These are phyloP conservation scores for Basipetospora chlamydospora DNA, from an alignment of 2,329 filamentous ascomycete species.

Conservation along the genomic window DNA sequence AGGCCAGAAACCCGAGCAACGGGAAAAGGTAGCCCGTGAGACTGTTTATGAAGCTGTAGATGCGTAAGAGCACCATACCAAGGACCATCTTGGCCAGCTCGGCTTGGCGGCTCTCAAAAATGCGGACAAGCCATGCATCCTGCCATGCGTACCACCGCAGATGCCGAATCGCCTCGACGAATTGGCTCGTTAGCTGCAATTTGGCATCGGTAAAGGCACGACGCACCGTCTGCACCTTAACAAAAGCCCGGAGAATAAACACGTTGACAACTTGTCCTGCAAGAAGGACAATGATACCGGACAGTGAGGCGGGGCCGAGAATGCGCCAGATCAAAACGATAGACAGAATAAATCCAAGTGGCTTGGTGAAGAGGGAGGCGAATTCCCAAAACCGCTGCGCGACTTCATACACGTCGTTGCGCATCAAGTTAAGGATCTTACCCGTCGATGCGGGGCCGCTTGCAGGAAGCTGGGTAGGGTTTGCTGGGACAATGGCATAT, in stretches of 20 bases:
- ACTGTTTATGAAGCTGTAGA: slow-evolving; percentile 55
- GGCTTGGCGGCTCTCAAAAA: slow-evolving; percentile 51
- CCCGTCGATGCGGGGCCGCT: slow-evolving; percentile 60
- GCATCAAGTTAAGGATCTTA: slow-evolving; percentile 80
- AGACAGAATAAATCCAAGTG: slow-evolving; percentile 61
- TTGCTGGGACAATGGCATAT: background rate
- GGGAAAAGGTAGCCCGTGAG: slow-evolving; percentile 64
- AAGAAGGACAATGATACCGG: slow-evolving; percentile 56
- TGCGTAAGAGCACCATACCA: slow-evolving; percentile 44
- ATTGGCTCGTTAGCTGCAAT: slow-evolving; percentile 68
- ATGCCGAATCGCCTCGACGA: slow-evolving; percentile 74
- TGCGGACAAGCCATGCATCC: slow-evolving; percentile 53
- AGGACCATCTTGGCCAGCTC: slow-evolving; percentile 53
- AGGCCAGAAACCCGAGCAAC: slow-evolving; percentile 67
- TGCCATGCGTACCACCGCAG: slow-evolving; percentile 76
- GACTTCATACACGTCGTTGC: slow-evolving; percentile 68
- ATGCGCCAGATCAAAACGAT: slow-evolving; percentile 61
- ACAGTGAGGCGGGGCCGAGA: slow-evolving; percentile 64
- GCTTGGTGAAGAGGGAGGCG: slow-evolving; percentile 58
- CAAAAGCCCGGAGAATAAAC: slow-evolving; percentile 47
- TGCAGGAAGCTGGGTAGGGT: slow-evolving; percentile 1
- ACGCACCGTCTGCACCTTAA: slow-evolving; percentile 57
- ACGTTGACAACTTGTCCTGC: slow-evolving; percentile 57
- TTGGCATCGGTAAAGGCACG: slow-evolving; percentile 62
- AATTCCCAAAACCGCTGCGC: slow-evolving; percentile 84